A percentile compares a stretch with the other conserved stretches of the same genome.
These are phyloP conservation scores for Ophiognomonia clavigignenti-juglandacearum DNA, from an alignment of 2,329 filamentous ascomycete genomes.

Conservation along the genomic window DNA sequence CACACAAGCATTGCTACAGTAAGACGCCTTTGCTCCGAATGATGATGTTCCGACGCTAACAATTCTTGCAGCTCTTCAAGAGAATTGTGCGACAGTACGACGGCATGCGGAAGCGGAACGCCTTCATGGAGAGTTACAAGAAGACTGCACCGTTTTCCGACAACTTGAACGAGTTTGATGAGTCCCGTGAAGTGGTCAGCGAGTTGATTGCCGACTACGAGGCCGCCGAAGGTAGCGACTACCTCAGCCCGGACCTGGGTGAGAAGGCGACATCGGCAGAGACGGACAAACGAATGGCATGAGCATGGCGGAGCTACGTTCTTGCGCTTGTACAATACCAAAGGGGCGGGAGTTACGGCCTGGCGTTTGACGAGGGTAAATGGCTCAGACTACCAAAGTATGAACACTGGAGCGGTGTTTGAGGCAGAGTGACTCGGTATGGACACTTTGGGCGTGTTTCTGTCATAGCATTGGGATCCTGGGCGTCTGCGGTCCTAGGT, in stretches of 20 bases:
- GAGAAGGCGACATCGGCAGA: constrained; percentile 49
- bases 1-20: constrained; percentile 94
- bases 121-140: constrained; percentile 94
- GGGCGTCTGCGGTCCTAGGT: constrained; percentile 15
- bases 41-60: neutral
- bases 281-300: constrained; percentile 45
- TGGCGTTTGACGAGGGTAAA: constrained; percentile 7
- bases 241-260: constrained; percentile 69
- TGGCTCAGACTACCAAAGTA: neutral
- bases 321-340: neutral
- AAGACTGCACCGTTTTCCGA: constrained; percentile 91
- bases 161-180: constrained; percentile 90
- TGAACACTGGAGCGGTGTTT: neutral
- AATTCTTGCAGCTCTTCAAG: constrained; percentile 68
- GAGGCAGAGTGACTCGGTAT: neutral
- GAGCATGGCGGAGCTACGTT: constrained; percentile 2
- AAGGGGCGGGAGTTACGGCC: neutral
- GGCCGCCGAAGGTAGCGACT: constrained; percentile 85
- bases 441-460: neutral
- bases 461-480: constrained; percentile 3
- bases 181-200: constrained; percentile 84
- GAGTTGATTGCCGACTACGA: constrained; percentile 94
- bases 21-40: constrained; percentile 25
- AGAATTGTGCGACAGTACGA: constrained; percentile 91
- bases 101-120: constrained; percentile 90